Percentiles rank a stretch among this genome's conserved stretches.
These are phyloP conservation scores for Pogostemon cablin DNA, from an alignment of 257 asterid species.

Conservation along the genomic window DNA sequence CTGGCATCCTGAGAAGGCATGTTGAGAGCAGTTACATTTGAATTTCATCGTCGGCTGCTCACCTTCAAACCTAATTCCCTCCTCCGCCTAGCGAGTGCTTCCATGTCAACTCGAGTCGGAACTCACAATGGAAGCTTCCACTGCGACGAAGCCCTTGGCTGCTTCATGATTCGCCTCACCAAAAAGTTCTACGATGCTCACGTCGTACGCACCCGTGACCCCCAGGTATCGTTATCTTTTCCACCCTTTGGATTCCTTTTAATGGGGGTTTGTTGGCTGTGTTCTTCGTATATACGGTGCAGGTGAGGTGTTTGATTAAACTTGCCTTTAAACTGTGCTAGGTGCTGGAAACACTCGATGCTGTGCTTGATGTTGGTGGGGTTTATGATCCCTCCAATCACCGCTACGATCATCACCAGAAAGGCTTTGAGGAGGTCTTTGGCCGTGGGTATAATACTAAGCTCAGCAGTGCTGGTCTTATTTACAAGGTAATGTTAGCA, in stretches of 20 bases:
- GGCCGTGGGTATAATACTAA: constrained; percentile 84
- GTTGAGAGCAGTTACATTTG: constrained; percentile 48
- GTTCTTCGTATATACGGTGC: constrained; percentile 32
- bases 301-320: constrained; percentile 59
- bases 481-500: constrained; percentile 64
- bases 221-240: constrained; percentile 47
- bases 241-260: neutral
- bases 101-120: constrained; percentile 74
- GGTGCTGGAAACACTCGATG: constrained; percentile 85
- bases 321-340: constrained; percentile 37
- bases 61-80: constrained; percentile 32
- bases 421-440: constrained; percentile 82
- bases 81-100: constrained; percentile 27
- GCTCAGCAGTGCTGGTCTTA: constrained; percentile 97
- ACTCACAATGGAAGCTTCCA: constrained; percentile 97
- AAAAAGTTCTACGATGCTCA: constrained; percentile 64
- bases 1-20: constrained; percentile 33
- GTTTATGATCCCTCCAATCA: constrained; percentile 69
- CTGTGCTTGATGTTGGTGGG: constrained; percentile 94
- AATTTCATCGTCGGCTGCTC: constrained; percentile 38
- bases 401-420: constrained; percentile 88
- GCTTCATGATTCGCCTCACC: constrained; percentile 95
- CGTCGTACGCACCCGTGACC: constrained; percentile 82
- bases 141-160: constrained; percentile 96
- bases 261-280: neutral